Conservation (phyloP, 208 protist species). For the Willaertia magna region DNA sequence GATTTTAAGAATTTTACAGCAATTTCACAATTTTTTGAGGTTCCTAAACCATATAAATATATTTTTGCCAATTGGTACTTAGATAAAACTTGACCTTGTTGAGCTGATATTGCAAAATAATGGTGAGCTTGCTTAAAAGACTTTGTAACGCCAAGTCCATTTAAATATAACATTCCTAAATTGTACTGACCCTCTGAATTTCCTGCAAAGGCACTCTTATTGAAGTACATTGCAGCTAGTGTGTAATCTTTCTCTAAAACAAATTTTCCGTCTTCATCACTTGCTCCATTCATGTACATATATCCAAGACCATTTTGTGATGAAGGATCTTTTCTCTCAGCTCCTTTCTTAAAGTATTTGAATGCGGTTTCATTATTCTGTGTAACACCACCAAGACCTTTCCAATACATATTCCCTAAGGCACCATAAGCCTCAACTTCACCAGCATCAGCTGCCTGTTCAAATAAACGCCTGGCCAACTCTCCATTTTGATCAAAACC, state of each 20-base stretch:
- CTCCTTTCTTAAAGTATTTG: slow-evolving; percentile 48
- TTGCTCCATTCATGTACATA: slow-evolving; percentile 49
- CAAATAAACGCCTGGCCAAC: slow-evolving; percentile 36
- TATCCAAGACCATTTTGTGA: slow-evolving; percentile 62
- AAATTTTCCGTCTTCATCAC: neutral
- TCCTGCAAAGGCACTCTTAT: neutral
- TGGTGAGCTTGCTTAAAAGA: neutral
- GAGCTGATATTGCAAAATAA: neutral
- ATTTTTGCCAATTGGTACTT: slow-evolving; percentile 18
- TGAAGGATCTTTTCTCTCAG: slow-evolving; percentile 30
- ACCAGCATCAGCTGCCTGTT: slow-evolving; percentile 29
- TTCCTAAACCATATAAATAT: slow-evolving; percentile 2
- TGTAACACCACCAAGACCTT: slow-evolving; percentile 31
- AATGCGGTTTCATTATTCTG: slow-evolving; percentile 41
- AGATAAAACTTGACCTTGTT: slow-evolving; percentile 11
- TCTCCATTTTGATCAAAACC: slow-evolving; percentile 40
- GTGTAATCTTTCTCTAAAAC: neutral
- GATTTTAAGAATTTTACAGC: slow-evolving; percentile 12
- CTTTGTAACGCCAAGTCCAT: slow-evolving; percentile 31
- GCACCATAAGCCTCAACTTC: slow-evolving; percentile 35
- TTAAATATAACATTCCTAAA: slow-evolving; percentile 48
- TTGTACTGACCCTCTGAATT: slow-evolving; percentile 53
- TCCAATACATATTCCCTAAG: slow-evolving; percentile 52
- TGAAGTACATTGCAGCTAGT: slow-evolving; percentile 17
- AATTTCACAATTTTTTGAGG: neutral